Percentiles rank a stretch among this genome's conserved stretches.
phyloP scores from a whole-genome alignment of 108 stramenopile genomes.

The Nitzschia inconspicua region DNA sequence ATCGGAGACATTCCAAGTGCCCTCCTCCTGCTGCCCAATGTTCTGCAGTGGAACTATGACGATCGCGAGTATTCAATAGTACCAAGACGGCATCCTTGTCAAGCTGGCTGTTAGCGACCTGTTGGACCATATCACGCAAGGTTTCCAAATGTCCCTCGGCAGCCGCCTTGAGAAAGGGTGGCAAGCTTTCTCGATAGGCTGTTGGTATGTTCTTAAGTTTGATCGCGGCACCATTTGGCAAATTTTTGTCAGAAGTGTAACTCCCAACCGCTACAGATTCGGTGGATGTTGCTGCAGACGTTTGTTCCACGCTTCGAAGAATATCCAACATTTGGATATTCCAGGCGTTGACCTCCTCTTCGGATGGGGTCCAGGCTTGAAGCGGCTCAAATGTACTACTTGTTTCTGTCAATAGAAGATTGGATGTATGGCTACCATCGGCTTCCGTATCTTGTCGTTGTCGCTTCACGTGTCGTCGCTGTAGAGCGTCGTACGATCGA shows the following conservation, averaged over 20 bases:
- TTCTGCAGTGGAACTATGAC: slow-evolving; percentile 72
- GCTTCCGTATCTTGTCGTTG: slow-evolving; percentile 4
- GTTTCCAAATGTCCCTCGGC: slow-evolving; percentile 51
- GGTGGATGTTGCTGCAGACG: no score
- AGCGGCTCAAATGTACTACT: not conserved
- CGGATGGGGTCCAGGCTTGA: slow-evolving; percentile 46
- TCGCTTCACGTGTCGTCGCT: slow-evolving; percentile 9
- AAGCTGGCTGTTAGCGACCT: slow-evolving; percentile 1
- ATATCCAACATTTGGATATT: slow-evolving; percentile 54
- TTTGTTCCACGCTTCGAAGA: slow-evolving; percentile 38
- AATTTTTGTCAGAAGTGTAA: not conserved
- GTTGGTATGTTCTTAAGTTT: slow-evolving; percentile 33
- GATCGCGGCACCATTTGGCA: no score
- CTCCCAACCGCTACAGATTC: not conserved
- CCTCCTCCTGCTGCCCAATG: slow-evolving; percentile 90
- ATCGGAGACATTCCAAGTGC: slow-evolving; percentile 62
- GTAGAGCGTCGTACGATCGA: slow-evolving; percentile 14
- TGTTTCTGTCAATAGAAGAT: not conserved
- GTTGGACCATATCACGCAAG: slow-evolving; percentile 25
- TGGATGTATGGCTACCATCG: not conserved
- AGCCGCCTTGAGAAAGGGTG: slow-evolving; percentile 66
- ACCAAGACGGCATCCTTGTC: not conserved
- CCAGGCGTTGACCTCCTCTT: slow-evolving; percentile 62
- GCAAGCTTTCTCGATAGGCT: slow-evolving; percentile 67
- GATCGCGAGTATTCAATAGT: slow-evolving; percentile 52